Base-by-base conservation (phyloP, 768 basidiomycete species). In the Tephrocybe sp. region DNA sequence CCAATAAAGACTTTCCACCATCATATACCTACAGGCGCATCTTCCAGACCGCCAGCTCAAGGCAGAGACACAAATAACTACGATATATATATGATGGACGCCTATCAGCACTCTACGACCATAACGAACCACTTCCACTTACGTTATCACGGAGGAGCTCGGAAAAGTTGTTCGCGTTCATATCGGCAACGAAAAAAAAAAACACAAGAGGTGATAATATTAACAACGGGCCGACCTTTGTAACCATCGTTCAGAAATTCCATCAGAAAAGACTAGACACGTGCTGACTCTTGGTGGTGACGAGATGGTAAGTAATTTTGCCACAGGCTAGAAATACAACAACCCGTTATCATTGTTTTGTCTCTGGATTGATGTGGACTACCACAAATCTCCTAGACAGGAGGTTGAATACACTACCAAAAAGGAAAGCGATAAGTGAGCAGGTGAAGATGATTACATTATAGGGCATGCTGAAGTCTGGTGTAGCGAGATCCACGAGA, bases 391-490 rank as follows among this genome's bases (percentile, higher is more conserved):
- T 79, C 56, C 96, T 71, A 40, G 90, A 90, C 68, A 98, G 70
- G 43, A 85, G 65, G 62, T 98, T 98, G 71, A 98, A 93, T 40
- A 96, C 70, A 61, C 84, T 90, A 51, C 96, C 97, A 68, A 99
- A 98, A 48, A 95, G 84, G 57, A 97, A 83, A 40, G 95, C 93
- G 46, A 97, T 80, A 36, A 98, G 73, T 9, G 93, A 93, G 64
- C 88, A 92, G 52, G 83, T 93, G 75, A 98, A 88, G 62, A 98
- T 98, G 69, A 98, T 98, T 41, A 98, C 96, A 71, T 98, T 99
- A 73, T 98, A 98, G 1, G 97, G 97, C 97, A 98, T 98, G 68
- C 91, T 94, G 66, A 98, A 98, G 67, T 98, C 97, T 0, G 96
- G 97, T 30, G 93, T 93, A n/a, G 96, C 88, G n/a, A 97, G 80